Percentiles rank a stretch among this genome's conserved stretches.
phyloP scores from a whole-genome alignment of 495 filamentous ascomycete genomes.

The Penicilliopsis zonata region DNA sequence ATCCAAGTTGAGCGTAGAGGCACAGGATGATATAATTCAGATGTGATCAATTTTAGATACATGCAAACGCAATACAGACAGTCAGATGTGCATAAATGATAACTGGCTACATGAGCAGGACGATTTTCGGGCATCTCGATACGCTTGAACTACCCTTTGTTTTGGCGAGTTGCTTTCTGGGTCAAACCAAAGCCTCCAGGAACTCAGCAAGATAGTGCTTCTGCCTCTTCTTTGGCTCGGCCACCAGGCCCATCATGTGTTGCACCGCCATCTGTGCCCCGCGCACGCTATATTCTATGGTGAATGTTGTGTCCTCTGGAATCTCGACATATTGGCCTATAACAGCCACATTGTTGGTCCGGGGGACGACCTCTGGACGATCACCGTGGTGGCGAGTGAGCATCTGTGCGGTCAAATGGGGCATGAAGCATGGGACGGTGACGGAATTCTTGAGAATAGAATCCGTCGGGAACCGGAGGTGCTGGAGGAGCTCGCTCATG shows the following conservation, averaged over 20 bases:
- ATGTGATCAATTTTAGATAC: too few relatives aligned
- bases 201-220: constrained; percentile 1
- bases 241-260: constrained; percentile 12
- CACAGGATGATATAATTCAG: too few relatives aligned
- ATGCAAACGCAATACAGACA: too few relatives aligned
- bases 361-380: constrained; percentile 24
- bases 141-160: too few relatives aligned
- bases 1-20: too few relatives aligned
- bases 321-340: constrained; percentile 35
- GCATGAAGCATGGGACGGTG: constrained; percentile 27
- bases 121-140: too few relatives aligned
- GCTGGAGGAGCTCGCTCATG: constrained; percentile 21
- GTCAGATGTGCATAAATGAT: too few relatives aligned
- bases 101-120: too few relatives aligned
- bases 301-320: constrained; percentile 23
- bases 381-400: constrained; percentile 15
- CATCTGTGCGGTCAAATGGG: constrained; percentile 15
- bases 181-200: neutral
- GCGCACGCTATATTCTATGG: constrained; percentile 30
- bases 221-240: constrained; percentile 5
- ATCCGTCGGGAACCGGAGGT: constrained; percentile 14
- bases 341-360: constrained; percentile 23
- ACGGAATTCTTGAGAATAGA: constrained; percentile 7
- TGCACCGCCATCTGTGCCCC: constrained; percentile 30
- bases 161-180: too few relatives aligned